Percentiles rank a stretch among this genome's conserved stretches.
These are phyloP conservation scores for Pulveroboletus sp. DNA, from an alignment of 768 basidiomycete genomes.

Conservation along the genomic window DNA sequence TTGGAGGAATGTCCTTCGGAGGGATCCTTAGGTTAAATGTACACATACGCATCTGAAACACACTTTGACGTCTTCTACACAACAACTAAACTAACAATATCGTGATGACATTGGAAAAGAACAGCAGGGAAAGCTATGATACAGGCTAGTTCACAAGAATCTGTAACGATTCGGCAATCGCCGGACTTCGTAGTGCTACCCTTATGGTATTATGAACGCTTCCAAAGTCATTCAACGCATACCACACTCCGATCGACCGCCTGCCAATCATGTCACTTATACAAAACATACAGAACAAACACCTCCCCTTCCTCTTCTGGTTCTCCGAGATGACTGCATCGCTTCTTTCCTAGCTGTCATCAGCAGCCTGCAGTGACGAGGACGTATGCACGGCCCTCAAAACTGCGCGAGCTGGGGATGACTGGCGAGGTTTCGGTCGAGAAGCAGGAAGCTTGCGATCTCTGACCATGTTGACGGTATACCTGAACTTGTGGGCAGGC, in stretches of 20 bases:
- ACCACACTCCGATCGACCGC: slow-evolving; percentile 1
- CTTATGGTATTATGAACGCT: neutral
- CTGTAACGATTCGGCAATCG: neutral
- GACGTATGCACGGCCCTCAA: slow-evolving; percentile 24
- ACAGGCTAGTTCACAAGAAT: neutral
- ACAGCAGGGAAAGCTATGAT: too few species aligned
- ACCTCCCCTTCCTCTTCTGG: neutral
- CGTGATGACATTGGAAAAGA: neutral
- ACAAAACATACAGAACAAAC: slow-evolving; percentile 26
- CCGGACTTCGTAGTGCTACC: neutral
- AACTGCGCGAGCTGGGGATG: slow-evolving; percentile 12
- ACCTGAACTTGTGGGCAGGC: slow-evolving; percentile 35
- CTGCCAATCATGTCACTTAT: slow-evolving; percentile 26
- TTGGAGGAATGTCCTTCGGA: too few species aligned
- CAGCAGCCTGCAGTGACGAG: neutral
- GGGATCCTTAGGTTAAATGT: too few species aligned
- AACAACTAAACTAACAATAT: too few species aligned
- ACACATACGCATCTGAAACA: too few species aligned
- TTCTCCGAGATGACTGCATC: neutral
- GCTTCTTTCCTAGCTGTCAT: slow-evolving; percentile 13
- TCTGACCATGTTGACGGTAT: slow-evolving; percentile 10
- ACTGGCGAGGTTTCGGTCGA: slow-evolving; percentile 8
- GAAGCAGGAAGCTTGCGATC: slow-evolving; percentile 17
- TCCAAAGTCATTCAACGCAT: neutral
- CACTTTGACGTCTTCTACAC: too few species aligned